These are phyloP conservation scores for Boletus vinaceobasis DNA, from an alignment of 768 basidiomycete species.

Conservation along the genomic window DNA sequence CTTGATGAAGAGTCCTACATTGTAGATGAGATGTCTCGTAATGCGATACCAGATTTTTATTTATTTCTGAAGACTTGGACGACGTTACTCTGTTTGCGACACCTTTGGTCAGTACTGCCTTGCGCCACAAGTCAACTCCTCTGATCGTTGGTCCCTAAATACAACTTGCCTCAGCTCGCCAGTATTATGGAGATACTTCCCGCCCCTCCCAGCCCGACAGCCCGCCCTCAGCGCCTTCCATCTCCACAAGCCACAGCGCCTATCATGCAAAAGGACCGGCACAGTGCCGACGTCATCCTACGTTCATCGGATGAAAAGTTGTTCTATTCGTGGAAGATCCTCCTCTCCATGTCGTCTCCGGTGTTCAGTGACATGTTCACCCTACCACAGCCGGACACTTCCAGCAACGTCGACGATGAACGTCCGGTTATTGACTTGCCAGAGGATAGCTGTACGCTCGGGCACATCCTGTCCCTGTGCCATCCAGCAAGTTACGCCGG, in stretches of 20 bases:
- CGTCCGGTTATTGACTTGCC: slow-evolving; percentile 6
- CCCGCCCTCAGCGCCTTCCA: too few species aligned
- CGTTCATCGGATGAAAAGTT: slow-evolving; percentile 9
- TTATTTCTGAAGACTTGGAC: neutral
- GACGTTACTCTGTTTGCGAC: neutral
- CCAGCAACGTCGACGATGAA: neutral
- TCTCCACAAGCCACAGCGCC: neutral
- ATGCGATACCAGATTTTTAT: too few species aligned
- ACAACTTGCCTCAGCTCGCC: neutral
- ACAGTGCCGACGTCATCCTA: slow-evolving; percentile 12
- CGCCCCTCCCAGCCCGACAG: too few species aligned
- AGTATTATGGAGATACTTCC: neutral
- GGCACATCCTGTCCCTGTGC: slow-evolving; percentile 6
- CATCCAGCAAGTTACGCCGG: slow-evolving; percentile 2
- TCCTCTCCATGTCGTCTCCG: slow-evolving; percentile 10
- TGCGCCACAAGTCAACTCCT: too few species aligned
- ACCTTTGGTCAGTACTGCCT: too few species aligned
- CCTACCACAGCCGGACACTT: slow-evolving; percentile 2
- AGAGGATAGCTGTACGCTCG: slow-evolving; percentile 11
- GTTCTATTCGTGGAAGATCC: slow-evolving; percentile 6
- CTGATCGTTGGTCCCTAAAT: neutral
- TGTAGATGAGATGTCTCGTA: neutral
- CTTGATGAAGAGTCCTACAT: neutral
- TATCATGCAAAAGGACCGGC: slow-evolving; percentile 10
- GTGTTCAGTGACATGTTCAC: slow-evolving; percentile 15